A percentile compares a stretch with the other conserved stretches of the same genome.
These are phyloP conservation scores for Shiraia bambusicola DNA, from an alignment of 2,329 filamentous ascomycete genomes.

Conservation along the genomic window DNA sequence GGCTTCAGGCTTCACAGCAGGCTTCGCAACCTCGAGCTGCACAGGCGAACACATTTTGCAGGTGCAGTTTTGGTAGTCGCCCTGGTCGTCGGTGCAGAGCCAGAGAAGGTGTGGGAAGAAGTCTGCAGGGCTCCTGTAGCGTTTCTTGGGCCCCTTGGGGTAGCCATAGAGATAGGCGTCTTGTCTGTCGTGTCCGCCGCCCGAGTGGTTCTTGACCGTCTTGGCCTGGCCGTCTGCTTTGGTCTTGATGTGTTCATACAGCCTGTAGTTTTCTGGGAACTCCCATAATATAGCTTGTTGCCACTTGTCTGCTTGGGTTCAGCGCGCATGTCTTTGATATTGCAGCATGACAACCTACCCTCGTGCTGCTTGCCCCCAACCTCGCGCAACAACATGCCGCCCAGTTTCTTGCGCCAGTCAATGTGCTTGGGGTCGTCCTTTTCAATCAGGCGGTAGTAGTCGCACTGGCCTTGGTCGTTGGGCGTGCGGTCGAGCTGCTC, in stretches of 20 bases:
- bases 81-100: conserved; percentile 56
- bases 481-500: conserved; percentile 56
- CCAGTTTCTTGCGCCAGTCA: conserved; percentile 61
- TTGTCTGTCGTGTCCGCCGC: conserved; percentile 56
- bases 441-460: conserved; percentile 56
- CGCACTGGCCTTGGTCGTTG: conserved; percentile 55
- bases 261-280: conserved; percentile 58
- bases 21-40: conserved; percentile 49
- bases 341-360: conserved; percentile 16
- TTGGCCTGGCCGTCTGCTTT: conserved; percentile 52
- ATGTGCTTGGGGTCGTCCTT: conserved; percentile 55
- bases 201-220: conserved; percentile 52
- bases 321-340: conserved; percentile 24
- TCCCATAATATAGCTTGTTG: conserved; percentile 53
- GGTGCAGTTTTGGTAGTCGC: conserved; percentile 57
- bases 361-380: conserved; percentile 44
- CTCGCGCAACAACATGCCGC: conserved; percentile 58
- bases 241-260: conserved; percentile 62
- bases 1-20: conserved; percentile 22
- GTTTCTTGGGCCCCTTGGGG: conserved; percentile 57
- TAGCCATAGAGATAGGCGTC: conserved; percentile 64
- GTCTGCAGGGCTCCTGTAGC: conserved; percentile 60
- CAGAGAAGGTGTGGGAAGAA: conserved; percentile 63
- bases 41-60: conserved; percentile 61
- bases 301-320: conserved; percentile 41